Conservation (phyloP, 2,329 filamentous ascomycete species). For the Graphilbum ipis-grandicollis region DNA sequence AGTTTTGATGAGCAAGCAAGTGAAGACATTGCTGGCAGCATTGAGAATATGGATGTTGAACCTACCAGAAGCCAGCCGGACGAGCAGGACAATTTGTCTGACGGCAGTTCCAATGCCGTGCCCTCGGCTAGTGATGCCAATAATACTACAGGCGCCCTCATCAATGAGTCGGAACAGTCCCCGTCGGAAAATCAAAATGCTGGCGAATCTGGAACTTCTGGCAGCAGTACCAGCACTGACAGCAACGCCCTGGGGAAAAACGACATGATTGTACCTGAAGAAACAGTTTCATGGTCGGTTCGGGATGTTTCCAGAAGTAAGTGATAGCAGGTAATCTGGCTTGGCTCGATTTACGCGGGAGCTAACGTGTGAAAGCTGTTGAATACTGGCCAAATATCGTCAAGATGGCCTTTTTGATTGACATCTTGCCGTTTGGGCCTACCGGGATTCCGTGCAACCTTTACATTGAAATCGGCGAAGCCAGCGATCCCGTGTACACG, state of each 20-base stretch:
- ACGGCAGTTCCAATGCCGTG: no score
- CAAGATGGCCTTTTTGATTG: conserved; percentile 6
- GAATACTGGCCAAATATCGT: conserved; percentile 6
- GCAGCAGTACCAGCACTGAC: neutral
- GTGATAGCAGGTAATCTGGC: neutral
- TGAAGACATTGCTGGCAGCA: no score
- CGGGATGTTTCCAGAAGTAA: conserved; percentile 1
- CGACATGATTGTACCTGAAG: neutral
- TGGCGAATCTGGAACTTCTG: no score
- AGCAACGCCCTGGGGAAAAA: neutral
- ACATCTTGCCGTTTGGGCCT: conserved; percentile 4
- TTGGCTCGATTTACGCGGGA: neutral
- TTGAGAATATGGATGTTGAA: no score
- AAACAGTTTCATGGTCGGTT: neutral
- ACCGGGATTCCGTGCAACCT: conserved; percentile 8
- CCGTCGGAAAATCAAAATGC: no score
- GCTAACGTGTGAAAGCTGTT: neutral
- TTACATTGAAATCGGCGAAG: conserved; percentile 3
- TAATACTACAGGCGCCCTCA: no score
- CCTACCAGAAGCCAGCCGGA: no score
- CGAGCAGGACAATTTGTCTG: no score
- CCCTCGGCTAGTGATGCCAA: no score
- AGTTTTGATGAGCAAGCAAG: no score
- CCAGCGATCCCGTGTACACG: conserved; percentile 7
- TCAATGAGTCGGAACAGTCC: no score